phyloP scores from a whole-genome alignment of 768 basidiomycete species.

The Botryobasidium botryosum region DNA sequence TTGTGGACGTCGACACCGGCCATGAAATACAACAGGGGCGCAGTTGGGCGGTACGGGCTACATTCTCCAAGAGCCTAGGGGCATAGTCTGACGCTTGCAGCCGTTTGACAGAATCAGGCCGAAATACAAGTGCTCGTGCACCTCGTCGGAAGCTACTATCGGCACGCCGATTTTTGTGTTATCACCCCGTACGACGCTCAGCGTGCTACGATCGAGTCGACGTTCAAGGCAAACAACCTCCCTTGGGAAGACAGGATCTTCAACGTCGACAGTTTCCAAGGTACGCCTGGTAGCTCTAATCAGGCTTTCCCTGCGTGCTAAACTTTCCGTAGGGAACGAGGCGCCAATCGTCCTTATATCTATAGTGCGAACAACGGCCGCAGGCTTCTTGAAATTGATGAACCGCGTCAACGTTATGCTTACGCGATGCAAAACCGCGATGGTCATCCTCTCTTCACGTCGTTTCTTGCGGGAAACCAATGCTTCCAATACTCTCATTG shows the following conservation, averaged over 20 bases:
- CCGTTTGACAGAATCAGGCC: slow-evolving; percentile 32
- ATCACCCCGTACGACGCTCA: slow-evolving; percentile 77
- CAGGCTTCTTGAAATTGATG: slow-evolving; percentile 50
- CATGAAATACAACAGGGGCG: slow-evolving; percentile 23
- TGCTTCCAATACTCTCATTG: slow-evolving; percentile 34
- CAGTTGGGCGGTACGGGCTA: slow-evolving; percentile 29
- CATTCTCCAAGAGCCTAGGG: not conserved
- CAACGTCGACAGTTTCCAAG: slow-evolving; percentile 71
- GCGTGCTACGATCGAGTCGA: slow-evolving; percentile 37
- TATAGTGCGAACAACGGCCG: slow-evolving; percentile 39
- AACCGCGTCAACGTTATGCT: slow-evolving; percentile 81
- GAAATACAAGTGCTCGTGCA: slow-evolving; percentile 41
- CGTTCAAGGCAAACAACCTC: slow-evolving; percentile 33
- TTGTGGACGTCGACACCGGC: slow-evolving; percentile 38
- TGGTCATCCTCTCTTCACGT: slow-evolving; percentile 54
- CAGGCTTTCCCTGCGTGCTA: not conserved
- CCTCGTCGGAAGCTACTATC: slow-evolving; percentile 40
- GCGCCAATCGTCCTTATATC: slow-evolving; percentile 63
- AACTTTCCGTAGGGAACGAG: slow-evolving; percentile 49
- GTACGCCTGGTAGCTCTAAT: not conserved
- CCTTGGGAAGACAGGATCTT: slow-evolving; percentile 42
- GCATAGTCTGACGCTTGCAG: not conserved
- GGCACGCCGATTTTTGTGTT: slow-evolving; percentile 35
- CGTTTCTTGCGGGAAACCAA: slow-evolving; percentile 35
- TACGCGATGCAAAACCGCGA: slow-evolving; percentile 57